Conservation (phyloP, 1,284 basidiomycete species). For the Cryptococcus sp. region DNA sequence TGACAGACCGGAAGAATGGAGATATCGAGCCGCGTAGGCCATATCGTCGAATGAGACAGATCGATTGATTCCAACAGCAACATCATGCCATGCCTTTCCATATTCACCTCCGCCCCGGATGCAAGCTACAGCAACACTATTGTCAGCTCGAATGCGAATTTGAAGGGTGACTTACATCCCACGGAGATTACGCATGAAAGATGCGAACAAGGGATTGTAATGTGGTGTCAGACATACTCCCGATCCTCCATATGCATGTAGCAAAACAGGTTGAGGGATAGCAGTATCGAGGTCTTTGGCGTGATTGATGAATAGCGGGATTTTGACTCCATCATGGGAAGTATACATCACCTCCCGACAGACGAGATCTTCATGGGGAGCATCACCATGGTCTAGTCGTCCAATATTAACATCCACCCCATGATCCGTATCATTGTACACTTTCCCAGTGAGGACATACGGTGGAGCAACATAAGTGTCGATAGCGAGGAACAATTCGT, state of each 20-base stretch:
- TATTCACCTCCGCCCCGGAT: slow-evolving; percentile 22
- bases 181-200: slow-evolving; percentile 14
- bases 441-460: slow-evolving; percentile 12
- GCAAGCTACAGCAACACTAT: slow-evolving; percentile 17
- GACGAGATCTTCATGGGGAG: slow-evolving; percentile 8
- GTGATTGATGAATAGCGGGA: slow-evolving; percentile 19
- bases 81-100: slow-evolving; percentile 17
- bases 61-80: slow-evolving; percentile 11
- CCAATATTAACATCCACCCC: slow-evolving; percentile 10
- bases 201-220: slow-evolving; percentile 13
- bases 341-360: slow-evolving; percentile 15
- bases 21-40: slow-evolving; percentile 12
- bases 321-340: slow-evolving; percentile 11
- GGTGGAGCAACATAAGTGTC: slow-evolving; percentile 20
- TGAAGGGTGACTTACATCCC: slow-evolving; percentile 11
- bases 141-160: background rate
- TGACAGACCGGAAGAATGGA: slow-evolving; percentile 12
- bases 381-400: slow-evolving; percentile 1
- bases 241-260: slow-evolving; percentile 17
- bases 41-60: slow-evolving; percentile 15
- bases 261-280: slow-evolving; percentile 8
- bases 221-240: slow-evolving; percentile 8
- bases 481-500: slow-evolving; percentile 14
- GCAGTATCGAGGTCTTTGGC: slow-evolving; percentile 11
- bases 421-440: background rate